Conservation (phyloP, 2,329 filamentous ascomycete genomes). For the Claviceps cyperi region DNA sequence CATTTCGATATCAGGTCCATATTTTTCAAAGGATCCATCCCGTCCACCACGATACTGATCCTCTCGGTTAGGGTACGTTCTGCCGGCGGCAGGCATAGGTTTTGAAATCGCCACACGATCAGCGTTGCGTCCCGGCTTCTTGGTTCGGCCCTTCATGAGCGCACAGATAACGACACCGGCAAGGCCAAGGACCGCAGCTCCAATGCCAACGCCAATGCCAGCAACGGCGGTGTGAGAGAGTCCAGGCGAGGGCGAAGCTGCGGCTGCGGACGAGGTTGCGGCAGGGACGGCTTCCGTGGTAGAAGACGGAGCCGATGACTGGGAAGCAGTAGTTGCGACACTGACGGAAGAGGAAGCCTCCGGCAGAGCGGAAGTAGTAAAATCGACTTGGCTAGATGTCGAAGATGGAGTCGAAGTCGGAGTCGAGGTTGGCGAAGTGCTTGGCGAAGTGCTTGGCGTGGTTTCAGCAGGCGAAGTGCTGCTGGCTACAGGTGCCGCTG, state of each 20-base stretch:
- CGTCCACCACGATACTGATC: slow-evolving; percentile 8
- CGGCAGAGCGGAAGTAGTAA: neutral
- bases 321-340: slow-evolving; percentile 3
- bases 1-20: slow-evolving; percentile 32
- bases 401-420: slow-evolving; percentile 2
- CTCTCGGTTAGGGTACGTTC: slow-evolving; percentile 21
- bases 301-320: slow-evolving; percentile 3
- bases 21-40: slow-evolving; percentile 21
- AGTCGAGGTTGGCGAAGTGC: neutral
- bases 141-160: slow-evolving; percentile 18
- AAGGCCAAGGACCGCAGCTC: slow-evolving; percentile 26
- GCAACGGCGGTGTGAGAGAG: slow-evolving; percentile 30
- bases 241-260: slow-evolving; percentile 10
- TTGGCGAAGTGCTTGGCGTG: neutral
- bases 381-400: neutral
- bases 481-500: neutral
- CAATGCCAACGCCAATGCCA: slow-evolving; percentile 34
- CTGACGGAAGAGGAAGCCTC: neutral
- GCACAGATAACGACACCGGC: slow-evolving; percentile 25
- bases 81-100: slow-evolving; percentile 33
- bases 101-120: slow-evolving; percentile 31
- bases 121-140: slow-evolving; percentile 4
- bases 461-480: neutral
- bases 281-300: slow-evolving; percentile 3
- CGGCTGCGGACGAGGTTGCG: slow-evolving; percentile 5